These are phyloP conservation scores for Colletotrichum zoysiae DNA, from an alignment of 2,329 filamentous ascomycete species.

Conservation along the genomic window DNA sequence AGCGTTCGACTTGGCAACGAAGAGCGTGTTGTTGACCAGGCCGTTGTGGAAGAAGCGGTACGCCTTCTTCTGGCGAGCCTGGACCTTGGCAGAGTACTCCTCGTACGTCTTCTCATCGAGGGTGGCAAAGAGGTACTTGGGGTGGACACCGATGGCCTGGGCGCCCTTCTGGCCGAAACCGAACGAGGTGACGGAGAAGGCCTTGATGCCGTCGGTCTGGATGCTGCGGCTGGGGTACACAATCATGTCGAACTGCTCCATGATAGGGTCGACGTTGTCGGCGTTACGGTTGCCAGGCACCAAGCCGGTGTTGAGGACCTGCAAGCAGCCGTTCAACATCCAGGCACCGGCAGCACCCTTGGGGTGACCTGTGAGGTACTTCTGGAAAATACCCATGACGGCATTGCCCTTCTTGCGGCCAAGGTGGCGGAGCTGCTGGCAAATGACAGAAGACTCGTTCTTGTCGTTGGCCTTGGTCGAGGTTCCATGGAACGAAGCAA, in stretches of 20 bases:
- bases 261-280: slow-evolving; percentile 94
- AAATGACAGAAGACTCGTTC: slow-evolving; percentile 98
- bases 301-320: slow-evolving; percentile 92
- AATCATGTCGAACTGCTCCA: slow-evolving; percentile 98
- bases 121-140: slow-evolving; percentile 95
- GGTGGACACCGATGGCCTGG: slow-evolving; percentile 96
- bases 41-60: slow-evolving; percentile 99
- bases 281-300: slow-evolving; percentile 98
- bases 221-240: slow-evolving; percentile 96
- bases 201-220: slow-evolving; percentile 98
- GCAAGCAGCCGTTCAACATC: slow-evolving; percentile 99
- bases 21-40: slow-evolving; percentile 97
- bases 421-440: slow-evolving; percentile 94
- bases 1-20: slow-evolving; percentile 92
- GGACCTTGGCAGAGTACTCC: slow-evolving; percentile 88
- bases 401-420: slow-evolving; percentile 97
- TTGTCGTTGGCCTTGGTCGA: slow-evolving; percentile 99
- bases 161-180: slow-evolving; percentile 99
- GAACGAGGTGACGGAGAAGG: slow-evolving; percentile 98
- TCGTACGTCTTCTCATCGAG: slow-evolving; percentile 88
- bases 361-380: slow-evolving; percentile 97
- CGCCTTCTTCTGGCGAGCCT: slow-evolving; percentile 95
- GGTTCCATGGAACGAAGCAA: slow-evolving; percentile 98
- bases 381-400: slow-evolving; percentile 97
- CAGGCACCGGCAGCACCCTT: slow-evolving; percentile 99